phyloP scores from a whole-genome alignment of 345 rosid genomes.

The Rubroshorea leprosula region DNA sequence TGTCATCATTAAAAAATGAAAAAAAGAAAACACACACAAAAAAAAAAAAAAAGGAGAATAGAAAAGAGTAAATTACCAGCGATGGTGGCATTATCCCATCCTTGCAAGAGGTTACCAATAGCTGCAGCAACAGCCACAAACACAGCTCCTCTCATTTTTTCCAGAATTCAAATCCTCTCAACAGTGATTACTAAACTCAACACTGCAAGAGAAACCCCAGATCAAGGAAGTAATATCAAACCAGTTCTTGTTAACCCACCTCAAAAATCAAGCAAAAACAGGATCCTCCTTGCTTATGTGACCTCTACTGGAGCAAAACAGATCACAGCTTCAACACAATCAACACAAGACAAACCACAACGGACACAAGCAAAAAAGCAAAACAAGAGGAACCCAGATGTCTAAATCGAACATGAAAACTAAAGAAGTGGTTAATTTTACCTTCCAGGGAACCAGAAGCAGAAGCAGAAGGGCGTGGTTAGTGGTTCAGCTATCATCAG shows the following conservation, averaged over 20 bases:
- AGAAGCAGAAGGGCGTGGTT: conserved; percentile 15
- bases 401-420: conserved; percentile 28
- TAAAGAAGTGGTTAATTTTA: conserved; percentile 17
- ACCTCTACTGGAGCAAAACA: conserved; percentile 6
- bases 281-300: background rate
- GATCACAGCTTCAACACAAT: conserved; percentile 18
- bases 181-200: conserved; percentile 16
- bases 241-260: conserved; percentile 5
- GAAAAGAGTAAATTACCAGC: conserved; percentile 52
- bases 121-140: conserved; percentile 88
- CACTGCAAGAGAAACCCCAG: conserved; percentile 23
- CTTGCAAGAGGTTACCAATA: conserved; percentile 91
- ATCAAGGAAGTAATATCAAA: conserved; percentile 29
- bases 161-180: conserved; percentile 17
- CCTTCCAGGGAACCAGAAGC: conserved; percentile 22
- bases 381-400: conserved; percentile 25
- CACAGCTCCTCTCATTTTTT: conserved; percentile 76
- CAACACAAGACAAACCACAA: conserved; percentile 11
- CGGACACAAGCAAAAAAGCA: background rate
- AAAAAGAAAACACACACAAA: no score
- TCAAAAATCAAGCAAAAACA: conserved; percentile 17
- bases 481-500: conserved; percentile 34
- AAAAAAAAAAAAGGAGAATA: no score
- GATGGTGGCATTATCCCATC: conserved; percentile 98
- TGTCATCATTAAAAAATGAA: no score